phyloP scores from a whole-genome alignment of 345 rosid genomes.

The Eucalyptus coolabah region DNA sequence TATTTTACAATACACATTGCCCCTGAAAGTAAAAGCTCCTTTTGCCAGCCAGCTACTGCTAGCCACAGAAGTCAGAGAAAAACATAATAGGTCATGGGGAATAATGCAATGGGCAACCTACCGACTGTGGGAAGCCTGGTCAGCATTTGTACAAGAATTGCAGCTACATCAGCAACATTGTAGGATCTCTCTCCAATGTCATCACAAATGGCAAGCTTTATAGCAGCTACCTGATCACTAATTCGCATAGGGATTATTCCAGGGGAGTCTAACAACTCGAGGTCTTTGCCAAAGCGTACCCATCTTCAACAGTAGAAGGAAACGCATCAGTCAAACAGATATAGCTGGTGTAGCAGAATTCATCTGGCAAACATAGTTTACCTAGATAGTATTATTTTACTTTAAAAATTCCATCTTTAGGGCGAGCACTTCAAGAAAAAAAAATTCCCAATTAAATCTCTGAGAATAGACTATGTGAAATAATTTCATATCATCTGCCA shows the following conservation, averaged over 20 bases:
- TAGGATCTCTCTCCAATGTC: conserved; percentile 97
- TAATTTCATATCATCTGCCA: background rate
- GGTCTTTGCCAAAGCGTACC: conserved; percentile 83
- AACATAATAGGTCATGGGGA: background rate
- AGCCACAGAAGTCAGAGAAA: background rate
- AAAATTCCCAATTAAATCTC: background rate
- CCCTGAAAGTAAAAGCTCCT: background rate
- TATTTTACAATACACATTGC: background rate
- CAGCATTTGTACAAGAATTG: conserved; percentile 73
- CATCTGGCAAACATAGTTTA: background rate
- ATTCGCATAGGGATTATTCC: conserved; percentile 91
- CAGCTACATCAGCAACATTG: conserved; percentile 73
- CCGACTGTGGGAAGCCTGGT: conserved; percentile 66
- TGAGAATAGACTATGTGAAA: background rate
- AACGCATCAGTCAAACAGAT: background rate
- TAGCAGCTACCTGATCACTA: conserved; percentile 81
- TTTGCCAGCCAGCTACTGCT: background rate
- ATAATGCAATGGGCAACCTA: conserved; percentile 1
- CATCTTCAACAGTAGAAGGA: conserved; percentile 12
- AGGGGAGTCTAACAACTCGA: conserved; percentile 85
- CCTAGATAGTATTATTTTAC: background rate
- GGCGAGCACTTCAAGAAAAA: background rate
- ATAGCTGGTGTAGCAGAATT: background rate
- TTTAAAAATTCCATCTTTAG: background rate
- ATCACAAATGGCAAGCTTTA: conserved; percentile 94